These are phyloP conservation scores for Xylaria sp. DNA, from an alignment of 2,329 filamentous ascomycete species.

Conservation along the genomic window DNA sequence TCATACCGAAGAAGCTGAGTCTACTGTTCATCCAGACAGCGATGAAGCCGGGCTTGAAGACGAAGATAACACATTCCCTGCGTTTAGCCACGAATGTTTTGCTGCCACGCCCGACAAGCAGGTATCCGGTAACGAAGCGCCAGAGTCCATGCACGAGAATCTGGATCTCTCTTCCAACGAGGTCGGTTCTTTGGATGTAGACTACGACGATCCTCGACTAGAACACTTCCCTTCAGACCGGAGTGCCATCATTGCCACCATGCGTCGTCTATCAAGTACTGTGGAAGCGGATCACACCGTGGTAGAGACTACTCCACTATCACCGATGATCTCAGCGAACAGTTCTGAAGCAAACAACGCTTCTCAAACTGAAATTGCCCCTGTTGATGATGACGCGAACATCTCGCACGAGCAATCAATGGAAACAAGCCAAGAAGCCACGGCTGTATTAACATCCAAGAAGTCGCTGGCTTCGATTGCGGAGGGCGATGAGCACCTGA, in stretches of 20 bases:
- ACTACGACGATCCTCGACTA: constrained; percentile 29
- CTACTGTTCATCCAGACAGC: constrained; percentile 36
- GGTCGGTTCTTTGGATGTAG: constrained; percentile 14
- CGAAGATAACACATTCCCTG: constrained; percentile 15
- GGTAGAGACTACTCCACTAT: constrained; percentile 17
- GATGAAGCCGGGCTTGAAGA: constrained; percentile 15
- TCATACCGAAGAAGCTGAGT: constrained; percentile 42
- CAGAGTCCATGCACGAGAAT: constrained; percentile 1
- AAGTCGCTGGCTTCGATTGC: constrained; percentile 24
- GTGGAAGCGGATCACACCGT: constrained; percentile 27
- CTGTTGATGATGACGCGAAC: neutral
- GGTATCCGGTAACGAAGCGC: neutral
- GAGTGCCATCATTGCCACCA: constrained; percentile 29
- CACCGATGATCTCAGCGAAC: constrained; percentile 16
- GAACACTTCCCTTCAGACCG: constrained; percentile 31
- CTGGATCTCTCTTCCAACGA: neutral
- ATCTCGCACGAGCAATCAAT: constrained; percentile 1
- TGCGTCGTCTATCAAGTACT: constrained; percentile 30
- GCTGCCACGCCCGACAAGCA: constrained; percentile 13
- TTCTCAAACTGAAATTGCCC: neutral
- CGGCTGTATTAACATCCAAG: constrained; percentile 7
- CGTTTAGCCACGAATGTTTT: constrained; percentile 30
- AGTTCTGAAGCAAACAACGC: neutral
- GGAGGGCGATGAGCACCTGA: constrained; percentile 23
- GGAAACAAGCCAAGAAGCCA: neutral